Percentiles rank a stretch among this genome's conserved stretches.
Conservation (phyloP, 225 moss, liverwort and hornwort species). For the Physcomitrellopsis africana region DNA sequence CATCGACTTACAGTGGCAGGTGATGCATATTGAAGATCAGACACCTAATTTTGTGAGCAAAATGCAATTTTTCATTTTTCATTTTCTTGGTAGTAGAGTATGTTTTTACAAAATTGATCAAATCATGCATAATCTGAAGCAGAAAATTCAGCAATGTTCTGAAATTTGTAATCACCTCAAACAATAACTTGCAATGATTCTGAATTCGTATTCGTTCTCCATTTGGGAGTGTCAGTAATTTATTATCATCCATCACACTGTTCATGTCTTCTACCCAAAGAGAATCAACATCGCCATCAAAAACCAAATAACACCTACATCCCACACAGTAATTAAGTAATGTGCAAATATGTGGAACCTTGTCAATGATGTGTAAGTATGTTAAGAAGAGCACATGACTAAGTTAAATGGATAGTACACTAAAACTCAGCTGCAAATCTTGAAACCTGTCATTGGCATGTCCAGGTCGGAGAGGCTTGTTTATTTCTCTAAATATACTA, state of each 20-base stretch:
- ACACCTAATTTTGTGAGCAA: constrained; percentile 43
- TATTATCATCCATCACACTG: constrained; percentile 93
- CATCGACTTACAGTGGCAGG: constrained; percentile 90
- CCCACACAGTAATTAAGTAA: too few species aligned
- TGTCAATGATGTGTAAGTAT: too few species aligned
- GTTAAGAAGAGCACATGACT: too few species aligned
- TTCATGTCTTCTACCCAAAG: constrained; percentile 93
- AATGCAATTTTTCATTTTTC: not conserved
- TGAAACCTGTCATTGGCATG: constrained; percentile 60
- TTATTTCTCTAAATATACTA: constrained; percentile 79
- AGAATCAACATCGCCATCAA: constrained; percentile 85
- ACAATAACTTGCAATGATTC: constrained; percentile 82
- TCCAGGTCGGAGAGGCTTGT: constrained; percentile 55
- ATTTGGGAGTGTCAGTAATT: constrained; percentile 84
- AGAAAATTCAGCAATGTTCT: too few species aligned
- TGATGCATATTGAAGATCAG: constrained; percentile 87
- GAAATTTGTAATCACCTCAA: constrained; percentile 53
- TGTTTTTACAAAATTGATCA: too few species aligned
- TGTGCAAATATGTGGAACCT: too few species aligned
- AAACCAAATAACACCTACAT: constrained; percentile 68
- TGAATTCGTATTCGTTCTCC: constrained; percentile 85
- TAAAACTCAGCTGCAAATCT: too few species aligned
- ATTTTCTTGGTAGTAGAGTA: too few species aligned
- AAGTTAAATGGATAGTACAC: too few species aligned
- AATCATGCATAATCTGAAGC: too few species aligned